A percentile compares a stretch with the other conserved stretches of the same genome.
Conservation (phyloP, 768 basidiomycete genomes). For the Rhodotorula diobovata region DNA sequence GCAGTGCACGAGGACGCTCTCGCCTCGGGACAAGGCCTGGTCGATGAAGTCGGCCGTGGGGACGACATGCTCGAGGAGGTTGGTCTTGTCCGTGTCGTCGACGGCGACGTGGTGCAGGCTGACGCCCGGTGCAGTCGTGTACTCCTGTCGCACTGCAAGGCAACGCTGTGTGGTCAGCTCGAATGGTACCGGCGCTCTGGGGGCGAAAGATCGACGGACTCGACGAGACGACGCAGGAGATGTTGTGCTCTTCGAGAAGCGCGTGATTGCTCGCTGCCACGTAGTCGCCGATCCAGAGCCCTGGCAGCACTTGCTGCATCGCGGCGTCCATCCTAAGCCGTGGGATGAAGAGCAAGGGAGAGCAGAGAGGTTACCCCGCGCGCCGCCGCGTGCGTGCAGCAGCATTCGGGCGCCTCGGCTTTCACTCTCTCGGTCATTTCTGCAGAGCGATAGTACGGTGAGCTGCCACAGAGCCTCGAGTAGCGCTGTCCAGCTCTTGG, state of each 20-base stretch:
- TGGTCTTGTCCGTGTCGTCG: constrained; percentile 41
- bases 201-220: constrained; percentile 8
- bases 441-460: no score
- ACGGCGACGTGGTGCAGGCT: constrained; percentile 37
- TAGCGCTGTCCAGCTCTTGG: no score
- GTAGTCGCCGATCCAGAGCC: constrained; percentile 39
- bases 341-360: not conserved
- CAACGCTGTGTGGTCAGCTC: not conserved
- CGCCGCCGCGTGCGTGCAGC: no score
- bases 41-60: constrained; percentile 36
- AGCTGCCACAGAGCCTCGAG: no score
- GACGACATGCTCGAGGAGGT: constrained; percentile 39
- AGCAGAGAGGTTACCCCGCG: no score
- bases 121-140: constrained; percentile 29
- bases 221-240: constrained; percentile 37
- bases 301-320: constrained; percentile 30
- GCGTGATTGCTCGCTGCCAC: constrained; percentile 17
- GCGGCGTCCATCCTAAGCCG: no score
- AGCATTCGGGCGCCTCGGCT: no score
- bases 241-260: constrained; percentile 20
- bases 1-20: constrained; percentile 43
- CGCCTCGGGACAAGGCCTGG: not conserved
- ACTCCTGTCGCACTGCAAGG: constrained; percentile 41
- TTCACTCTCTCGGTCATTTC: no score
- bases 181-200: no score